These are phyloP conservation scores for Saccharomyces hybrid DNA, from an alignment of 1,139 yeast genomes.

Conservation along the genomic window DNA sequence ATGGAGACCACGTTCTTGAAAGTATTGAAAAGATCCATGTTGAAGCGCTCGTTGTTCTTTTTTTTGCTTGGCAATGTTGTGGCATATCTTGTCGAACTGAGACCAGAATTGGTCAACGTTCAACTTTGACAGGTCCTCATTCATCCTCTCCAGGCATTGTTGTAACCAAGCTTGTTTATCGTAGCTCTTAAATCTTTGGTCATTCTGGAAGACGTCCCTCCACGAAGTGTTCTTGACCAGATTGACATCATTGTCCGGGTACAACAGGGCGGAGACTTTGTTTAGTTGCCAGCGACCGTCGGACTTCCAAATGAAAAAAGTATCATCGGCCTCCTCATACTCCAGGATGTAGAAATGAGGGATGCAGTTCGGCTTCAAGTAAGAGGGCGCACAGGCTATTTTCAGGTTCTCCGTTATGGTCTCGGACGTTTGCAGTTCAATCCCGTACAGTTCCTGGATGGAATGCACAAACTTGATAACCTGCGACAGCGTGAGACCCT, in stretches of 20 bases:
- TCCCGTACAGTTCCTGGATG: constrained; percentile 21
- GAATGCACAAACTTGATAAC: constrained; percentile 16
- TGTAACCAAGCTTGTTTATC: constrained; percentile 7
- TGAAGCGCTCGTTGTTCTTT: constrained; percentile 5
- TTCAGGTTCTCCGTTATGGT: constrained; percentile 29
- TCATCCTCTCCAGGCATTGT: constrained; percentile 13
- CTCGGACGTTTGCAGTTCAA: constrained; percentile 21
- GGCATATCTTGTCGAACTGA: constrained; percentile 11
- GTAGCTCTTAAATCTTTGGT: constrained; percentile 8
- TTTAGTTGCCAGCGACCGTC: constrained; percentile 24
- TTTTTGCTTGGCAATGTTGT: constrained; percentile 4
- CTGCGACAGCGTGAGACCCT: constrained; percentile 11
- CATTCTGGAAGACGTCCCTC: constrained; percentile 4
- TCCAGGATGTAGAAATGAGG: constrained; percentile 20
- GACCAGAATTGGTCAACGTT: constrained; percentile 16
- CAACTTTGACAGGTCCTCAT: constrained; percentile 17
- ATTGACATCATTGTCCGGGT: constrained; percentile 6
- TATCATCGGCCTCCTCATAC: constrained; percentile 17
- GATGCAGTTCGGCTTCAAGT: constrained; percentile 12
- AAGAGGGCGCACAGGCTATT: constrained; percentile 12
- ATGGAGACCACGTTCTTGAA: constrained; percentile 19
- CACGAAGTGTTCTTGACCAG: constrained; percentile 5
- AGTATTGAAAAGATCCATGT: constrained; percentile 2
- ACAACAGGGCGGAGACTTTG: constrained; percentile 16
- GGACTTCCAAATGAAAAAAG: constrained; percentile 24